A percentile compares a stretch with the other conserved stretches of the same genome.
phyloP scores from a whole-genome alignment of 257 asterid genomes.

The Prunella vulgaris region DNA sequence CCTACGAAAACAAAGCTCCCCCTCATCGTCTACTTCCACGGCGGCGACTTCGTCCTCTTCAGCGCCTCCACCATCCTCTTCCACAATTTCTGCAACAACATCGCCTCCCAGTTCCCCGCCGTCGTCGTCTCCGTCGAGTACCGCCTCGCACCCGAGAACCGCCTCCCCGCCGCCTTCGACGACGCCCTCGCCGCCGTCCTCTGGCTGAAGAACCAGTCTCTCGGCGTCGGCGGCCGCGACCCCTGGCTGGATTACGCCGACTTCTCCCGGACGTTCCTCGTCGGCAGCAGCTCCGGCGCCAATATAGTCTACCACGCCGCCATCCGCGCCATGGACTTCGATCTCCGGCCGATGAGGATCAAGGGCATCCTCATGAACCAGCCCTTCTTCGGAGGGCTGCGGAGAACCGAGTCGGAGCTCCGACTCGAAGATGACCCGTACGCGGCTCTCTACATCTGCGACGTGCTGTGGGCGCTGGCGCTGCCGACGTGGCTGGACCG shows the following conservation, averaged over 20 bases:
- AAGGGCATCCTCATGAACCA: slow-evolving; percentile 33
- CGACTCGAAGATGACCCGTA: slow-evolving; percentile 18
- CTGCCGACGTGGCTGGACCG: slow-evolving; percentile 18
- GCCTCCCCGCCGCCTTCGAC: slow-evolving; percentile 37
- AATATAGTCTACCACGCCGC: slow-evolving; percentile 30
- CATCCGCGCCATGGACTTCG: slow-evolving; percentile 12
- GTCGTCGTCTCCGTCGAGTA: slow-evolving; percentile 31
- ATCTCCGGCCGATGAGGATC: slow-evolving; percentile 25
- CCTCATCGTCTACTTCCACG: slow-evolving; percentile 32
- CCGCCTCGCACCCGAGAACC: slow-evolving; percentile 35
- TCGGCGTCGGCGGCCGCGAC: slow-evolving; percentile 23
- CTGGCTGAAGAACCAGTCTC: slow-evolving; percentile 30
- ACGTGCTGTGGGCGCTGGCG: slow-evolving; percentile 29
- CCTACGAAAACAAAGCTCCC: slow-evolving; percentile 27
- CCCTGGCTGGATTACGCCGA: slow-evolving; percentile 34
- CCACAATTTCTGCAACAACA: slow-evolving; percentile 29
- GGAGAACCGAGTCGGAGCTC: slow-evolving; percentile 25
- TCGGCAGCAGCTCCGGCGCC: slow-evolving; percentile 39
- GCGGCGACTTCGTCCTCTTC: slow-evolving; percentile 36
- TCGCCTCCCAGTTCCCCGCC: slow-evolving; percentile 26
- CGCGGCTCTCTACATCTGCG: slow-evolving; percentile 20
- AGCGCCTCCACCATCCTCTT: slow-evolving; percentile 29
- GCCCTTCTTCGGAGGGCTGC: slow-evolving; percentile 28
- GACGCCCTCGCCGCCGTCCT: slow-evolving; percentile 28
- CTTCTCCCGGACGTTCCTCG: slow-evolving; percentile 18